Conservation (phyloP, 805 yeast genomes). For the Danielia oregonensis region DNA sequence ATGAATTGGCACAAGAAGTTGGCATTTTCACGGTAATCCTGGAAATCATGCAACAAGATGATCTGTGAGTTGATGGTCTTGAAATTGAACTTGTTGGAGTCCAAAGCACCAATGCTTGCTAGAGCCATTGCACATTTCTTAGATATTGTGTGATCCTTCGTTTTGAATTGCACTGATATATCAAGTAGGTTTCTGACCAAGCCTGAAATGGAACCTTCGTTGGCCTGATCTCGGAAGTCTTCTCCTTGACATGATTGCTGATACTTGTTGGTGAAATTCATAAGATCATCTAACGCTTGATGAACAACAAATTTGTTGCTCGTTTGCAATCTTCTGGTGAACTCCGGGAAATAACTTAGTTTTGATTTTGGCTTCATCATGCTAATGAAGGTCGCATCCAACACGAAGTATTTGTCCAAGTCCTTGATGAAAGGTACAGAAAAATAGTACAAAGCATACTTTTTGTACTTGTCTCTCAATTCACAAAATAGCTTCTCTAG, state of each 20-base stretch:
- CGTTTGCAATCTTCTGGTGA: conserved; percentile 52
- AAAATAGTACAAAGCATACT: conserved; percentile 50
- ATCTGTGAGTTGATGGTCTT: conserved; percentile 39
- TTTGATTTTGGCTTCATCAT: conserved; percentile 30
- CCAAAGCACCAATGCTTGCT: conserved; percentile 75
- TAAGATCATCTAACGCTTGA: conserved; percentile 66
- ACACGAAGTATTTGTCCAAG: conserved; percentile 19
- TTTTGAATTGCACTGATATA: conserved; percentile 54
- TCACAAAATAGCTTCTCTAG: conserved; percentile 35
- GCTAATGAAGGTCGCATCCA: conserved; percentile 23
- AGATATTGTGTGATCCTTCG: conserved; percentile 46
- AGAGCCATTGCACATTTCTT: conserved; percentile 64
- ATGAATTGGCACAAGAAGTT: conserved; percentile 63
- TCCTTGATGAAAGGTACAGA: conserved; percentile 42
- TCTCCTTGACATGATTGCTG: conserved; percentile 47
- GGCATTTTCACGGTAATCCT: conserved; percentile 56
- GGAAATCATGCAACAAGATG: conserved; percentile 60
- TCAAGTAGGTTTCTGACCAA: conserved; percentile 53
- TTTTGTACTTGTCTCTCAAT: conserved; percentile 29
- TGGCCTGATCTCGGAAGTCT: conserved; percentile 30
- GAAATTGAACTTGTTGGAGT: conserved; percentile 52
- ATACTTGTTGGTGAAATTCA: conserved; percentile 47
- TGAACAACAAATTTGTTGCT: conserved; percentile 68
- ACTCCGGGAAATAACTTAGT: conserved; percentile 43
- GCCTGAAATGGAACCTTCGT: conserved; percentile 32